Percentiles rank a stretch among this genome's conserved stretches.
phyloP scores from a whole-genome alignment of 73 alveolate species.

The Tetrahymena malaccensis region DNA sequence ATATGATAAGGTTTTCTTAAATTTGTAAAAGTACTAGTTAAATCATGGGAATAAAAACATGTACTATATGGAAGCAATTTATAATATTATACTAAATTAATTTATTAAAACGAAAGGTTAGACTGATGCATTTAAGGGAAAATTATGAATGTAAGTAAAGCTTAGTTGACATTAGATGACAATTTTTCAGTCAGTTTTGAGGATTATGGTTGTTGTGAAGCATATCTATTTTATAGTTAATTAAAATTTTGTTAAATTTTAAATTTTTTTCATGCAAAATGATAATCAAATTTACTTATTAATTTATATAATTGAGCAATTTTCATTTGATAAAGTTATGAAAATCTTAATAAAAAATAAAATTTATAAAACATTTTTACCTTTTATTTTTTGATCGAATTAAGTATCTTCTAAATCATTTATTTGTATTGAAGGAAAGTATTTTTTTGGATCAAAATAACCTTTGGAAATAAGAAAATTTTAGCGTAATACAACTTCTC shows the following conservation, averaged over 20 bases:
- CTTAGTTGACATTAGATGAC: background rate
- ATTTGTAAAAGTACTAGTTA: too few species aligned
- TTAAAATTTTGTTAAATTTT: background rate
- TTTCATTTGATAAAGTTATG: background rate
- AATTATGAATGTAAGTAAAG: background rate
- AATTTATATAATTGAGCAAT: background rate
- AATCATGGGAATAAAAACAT: too few species aligned
- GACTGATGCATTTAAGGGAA: background rate
- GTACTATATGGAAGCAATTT: background rate
- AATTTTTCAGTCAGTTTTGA: background rate
- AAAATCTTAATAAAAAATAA: background rate
- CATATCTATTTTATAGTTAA: background rate
- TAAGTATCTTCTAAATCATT: background rate
- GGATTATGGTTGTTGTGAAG: background rate
- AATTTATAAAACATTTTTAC: background rate
- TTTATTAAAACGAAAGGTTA: background rate
- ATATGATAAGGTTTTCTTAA: too few species aligned
- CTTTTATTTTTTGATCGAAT: background rate
- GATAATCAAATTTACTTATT: background rate
- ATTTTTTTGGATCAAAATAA: background rate
- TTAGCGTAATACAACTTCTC: conserved; percentile 36
- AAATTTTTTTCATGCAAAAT: background rate
- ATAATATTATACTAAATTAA: too few species aligned
- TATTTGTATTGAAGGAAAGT: background rate
- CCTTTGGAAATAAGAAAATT: conserved; percentile 38